Base-by-base conservation (phyloP, 805 yeast species). In the Martiniozyma abietophila region DNA sequence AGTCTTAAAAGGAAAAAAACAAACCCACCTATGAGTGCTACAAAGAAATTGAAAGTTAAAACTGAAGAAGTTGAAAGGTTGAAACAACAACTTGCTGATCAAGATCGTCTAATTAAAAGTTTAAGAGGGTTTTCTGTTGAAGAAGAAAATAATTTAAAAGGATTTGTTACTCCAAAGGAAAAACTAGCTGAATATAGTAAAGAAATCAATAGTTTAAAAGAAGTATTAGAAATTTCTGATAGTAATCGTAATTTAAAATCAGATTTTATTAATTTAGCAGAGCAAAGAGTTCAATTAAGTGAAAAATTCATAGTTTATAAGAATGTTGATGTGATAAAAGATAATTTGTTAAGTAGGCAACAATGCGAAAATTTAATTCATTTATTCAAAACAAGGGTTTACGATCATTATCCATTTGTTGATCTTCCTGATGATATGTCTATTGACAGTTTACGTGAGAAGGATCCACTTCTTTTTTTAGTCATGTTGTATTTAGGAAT, bases 401-500 rank as follows among this genome's bases (percentile, higher is more conserved):
- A 69, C 45, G 50, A 61, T 1, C 47, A 54, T 5, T 72, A 67
- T 43, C 83, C 88, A 3, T 66, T 77, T 24, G 67, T 84, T n/a
- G 65, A 60, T 22, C 51, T 82, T 3, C 71, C 75, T 0, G 53
- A 51, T 0, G 58, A 61, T 11, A 42, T 62, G 17, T 50, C 69
- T 1, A 63, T 70, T 5, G 73, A 68, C 7, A 61, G 60, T 11
- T 47, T 85, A 33, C 61, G 76, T 30, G 49, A 51, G 10, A 55
- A 65, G 1, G 65, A 65, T 27, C 94, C 94, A 2, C 64, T 71
- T 16, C 53, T 85, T 29, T 73, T 84, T 44, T 67, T 76, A 25
- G 64, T 80, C 0, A 59, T 85, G 11, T 69, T 85, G 68, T 68
- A 83, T 3, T 64, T 75, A 9, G 61, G 81, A 1, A 71, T 80